Evolutionary conservation across 768 basidiomycete species (phyloP).

Genomic region (Chalciporus chontae): DNA sequence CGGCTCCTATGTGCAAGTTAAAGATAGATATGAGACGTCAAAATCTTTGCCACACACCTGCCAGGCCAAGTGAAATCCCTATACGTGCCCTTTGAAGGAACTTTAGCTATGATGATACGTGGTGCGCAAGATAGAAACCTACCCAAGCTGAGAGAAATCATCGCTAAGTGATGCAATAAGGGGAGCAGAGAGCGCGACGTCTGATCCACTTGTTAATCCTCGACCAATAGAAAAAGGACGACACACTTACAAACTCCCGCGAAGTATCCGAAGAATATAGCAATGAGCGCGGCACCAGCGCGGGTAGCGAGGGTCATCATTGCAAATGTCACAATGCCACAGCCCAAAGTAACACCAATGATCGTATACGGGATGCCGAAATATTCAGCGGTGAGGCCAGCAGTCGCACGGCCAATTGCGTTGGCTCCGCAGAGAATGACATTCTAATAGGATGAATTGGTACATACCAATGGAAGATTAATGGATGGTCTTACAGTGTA

Average conservation of each 20-base stretch:
- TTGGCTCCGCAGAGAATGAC: constrained; percentile 37
- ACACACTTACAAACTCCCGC: constrained; percentile 40
- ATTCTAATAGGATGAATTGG: constrained; percentile 22
- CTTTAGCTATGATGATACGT: background rate
- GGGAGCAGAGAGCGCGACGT: constrained; percentile 40
- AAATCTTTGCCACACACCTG: constrained; percentile 30
- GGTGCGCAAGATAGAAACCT: background rate
- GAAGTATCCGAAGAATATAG: constrained; percentile 46
- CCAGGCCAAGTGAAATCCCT: constrained; percentile 47
- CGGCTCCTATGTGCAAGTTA: constrained; percentile 19
- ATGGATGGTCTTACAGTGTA: constrained; percentile 40
- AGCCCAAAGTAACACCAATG: constrained; percentile 32
- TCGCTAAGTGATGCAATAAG: constrained; percentile 41
- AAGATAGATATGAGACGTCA: background rate
- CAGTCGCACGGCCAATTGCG: constrained; percentile 34
- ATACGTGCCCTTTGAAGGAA: constrained; percentile 31
- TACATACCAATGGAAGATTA: background rate
- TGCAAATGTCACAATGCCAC: constrained; percentile 41
- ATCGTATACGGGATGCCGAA: constrained; percentile 46
- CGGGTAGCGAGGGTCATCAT: constrained; percentile 38
- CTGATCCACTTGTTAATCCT: constrained; percentile 15
- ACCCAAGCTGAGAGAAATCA: constrained; percentile 49
- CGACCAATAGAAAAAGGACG: background rate
- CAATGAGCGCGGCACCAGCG: constrained; percentile 36
- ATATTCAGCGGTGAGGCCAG: constrained; percentile 34